Evolutionary conservation across 345 rosid species (phyloP), one percentile per base, ranked within the genome.

Genomic region (Ceriops tagal): DNA sequence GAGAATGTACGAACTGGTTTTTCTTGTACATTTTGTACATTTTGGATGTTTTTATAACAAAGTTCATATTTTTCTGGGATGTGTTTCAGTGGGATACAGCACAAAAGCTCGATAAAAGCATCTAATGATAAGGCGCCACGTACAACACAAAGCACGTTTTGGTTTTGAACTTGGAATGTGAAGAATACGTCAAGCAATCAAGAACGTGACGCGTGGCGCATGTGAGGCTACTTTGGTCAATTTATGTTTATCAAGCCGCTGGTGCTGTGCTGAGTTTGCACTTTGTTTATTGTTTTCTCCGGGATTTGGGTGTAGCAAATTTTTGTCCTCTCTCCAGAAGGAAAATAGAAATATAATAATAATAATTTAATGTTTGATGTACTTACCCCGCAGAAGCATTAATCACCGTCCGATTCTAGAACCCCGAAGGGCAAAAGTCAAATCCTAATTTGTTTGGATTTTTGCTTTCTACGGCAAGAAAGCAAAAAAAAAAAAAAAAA

Each of bases 281-380:
- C 5, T 0, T 3, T 1, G 0, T 22, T 21, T 21, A 59, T 28
- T 73, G 51, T 67, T 8, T 8, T 15, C 15, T 20, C 24, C 1
- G 59, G 64, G 78, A 63, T 76, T 19, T 46, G 18, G 73, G 73
- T 53, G 59, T 64, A 47, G 58, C 61, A 58, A 53, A 69, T 72
- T 65, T 72, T 69, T 75, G 68, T 75, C 57, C 22, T 46, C 22
- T 43, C 61, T 52, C 58, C 46, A 46, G 67, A 72, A 63, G 39
- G 55, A 21, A 69, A 60, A 18, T 11, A 24, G 26, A 24, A 24
- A 24, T 24, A 24, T 24, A 3, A 43, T 11, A 43, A 22, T 1
- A 46, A 28, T 27, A 3, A 9, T 71, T 46, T 19, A n/a, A 18
- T 34, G 26, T 21, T 10, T 70, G 76, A 64, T 77, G 77, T 60